Percentiles rank a stretch among this genome's conserved stretches.
Conservation (phyloP, 495 filamentous ascomycete species). For the Echria macrotheca region DNA sequence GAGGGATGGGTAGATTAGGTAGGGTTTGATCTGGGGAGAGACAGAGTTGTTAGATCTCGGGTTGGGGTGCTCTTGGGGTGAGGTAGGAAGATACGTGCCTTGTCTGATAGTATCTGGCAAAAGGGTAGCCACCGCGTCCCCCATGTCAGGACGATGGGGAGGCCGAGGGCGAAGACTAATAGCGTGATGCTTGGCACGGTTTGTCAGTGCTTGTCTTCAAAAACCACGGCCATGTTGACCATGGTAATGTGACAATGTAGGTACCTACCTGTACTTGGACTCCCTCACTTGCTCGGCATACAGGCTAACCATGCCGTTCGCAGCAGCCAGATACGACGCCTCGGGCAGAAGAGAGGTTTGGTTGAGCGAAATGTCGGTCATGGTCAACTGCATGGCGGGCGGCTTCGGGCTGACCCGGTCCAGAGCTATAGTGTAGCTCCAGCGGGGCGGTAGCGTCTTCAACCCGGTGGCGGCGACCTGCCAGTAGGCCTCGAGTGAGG, state of each 20-base stretch:
- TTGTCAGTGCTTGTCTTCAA: no score
- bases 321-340: background rate
- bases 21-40: constrained; percentile 2
- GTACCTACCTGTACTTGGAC: constrained; percentile 4
- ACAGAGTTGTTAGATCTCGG: background rate
- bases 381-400: constrained; percentile 1
- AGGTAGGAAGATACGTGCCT: no score
- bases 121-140: no score
- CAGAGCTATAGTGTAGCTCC: constrained; percentile 5
- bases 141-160: no score
- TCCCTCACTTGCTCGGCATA: constrained; percentile 1
- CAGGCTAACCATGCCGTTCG: constrained; percentile 1
- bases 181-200: no score
- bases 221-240: background rate
- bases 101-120: no score
- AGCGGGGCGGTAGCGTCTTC: background rate
- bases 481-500: constrained; percentile 7
- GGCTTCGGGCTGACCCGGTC: constrained; percentile 4
- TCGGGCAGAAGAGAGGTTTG: constrained; percentile 2
- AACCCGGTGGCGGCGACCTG: background rate
- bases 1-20: constrained; percentile 21
- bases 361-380: background rate
- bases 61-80: no score
- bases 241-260: background rate
- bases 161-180: no score